Base-by-base conservation (phyloP, 179 eudicot species). In the Nepenthes alata region DNA sequence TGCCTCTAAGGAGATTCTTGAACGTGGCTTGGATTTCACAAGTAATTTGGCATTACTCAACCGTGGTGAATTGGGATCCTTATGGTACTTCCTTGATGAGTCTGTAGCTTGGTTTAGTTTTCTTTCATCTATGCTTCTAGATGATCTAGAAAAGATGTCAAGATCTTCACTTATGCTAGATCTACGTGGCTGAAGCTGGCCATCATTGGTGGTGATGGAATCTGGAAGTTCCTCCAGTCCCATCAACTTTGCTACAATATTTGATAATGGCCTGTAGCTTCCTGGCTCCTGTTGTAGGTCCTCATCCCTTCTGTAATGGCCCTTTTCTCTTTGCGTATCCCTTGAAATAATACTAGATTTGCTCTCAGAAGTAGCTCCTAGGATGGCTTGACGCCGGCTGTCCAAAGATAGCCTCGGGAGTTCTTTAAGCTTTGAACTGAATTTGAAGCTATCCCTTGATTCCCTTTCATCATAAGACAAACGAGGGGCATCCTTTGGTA, bases 351-450 rank as follows among this genome's bases (percentile, higher is more conserved):
- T 52, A 49, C 25, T 25, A 59, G 37, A 5, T 55, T 55, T 52
- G 37, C 62, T 5, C 14, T 59, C 69, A 38, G 11, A 39, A 25
- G 35, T 8, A 36, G 60, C 35, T 51, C 13, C 52, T 51, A 53
- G 70, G 25, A 61, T 16, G 48, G 47, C 64, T 58, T 62, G 60
- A 41, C 71, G 70, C 59, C 70, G 68, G 45, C 81, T 77, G 47
- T 77, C 81, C 34, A 77, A 37, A 2, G 81, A 77, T 50, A 77
- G 61, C 59, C 81, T 60, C 0, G 81, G 81, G 51, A 74, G 73
- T 54, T 77, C 81, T 37, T 55, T 54, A 10, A 61, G 56, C 63
- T 74, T 70, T 62, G 64, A 38, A 41, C 57, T 65, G 38, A 69
- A 60, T 52, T 37, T 58, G 50, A 39, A 44, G 13, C 15, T 6